Base-by-base conservation (phyloP, 1,284 basidiomycete species). In the Gomphus bonarii region DNA sequence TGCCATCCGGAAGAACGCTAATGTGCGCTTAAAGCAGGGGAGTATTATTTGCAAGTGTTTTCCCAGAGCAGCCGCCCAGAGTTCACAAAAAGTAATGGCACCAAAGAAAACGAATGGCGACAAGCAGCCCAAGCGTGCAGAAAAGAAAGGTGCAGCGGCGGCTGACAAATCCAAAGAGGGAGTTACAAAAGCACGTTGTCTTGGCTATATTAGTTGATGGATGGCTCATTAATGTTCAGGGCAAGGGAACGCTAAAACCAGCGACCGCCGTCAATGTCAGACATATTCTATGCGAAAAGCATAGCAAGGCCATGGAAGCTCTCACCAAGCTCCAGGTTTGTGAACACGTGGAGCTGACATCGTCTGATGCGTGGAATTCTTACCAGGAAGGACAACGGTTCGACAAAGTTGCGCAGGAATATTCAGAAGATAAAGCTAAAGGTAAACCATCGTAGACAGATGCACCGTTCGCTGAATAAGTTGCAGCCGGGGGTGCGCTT, bases 361-460 rank as follows among this genome's bases (percentile, higher is more conserved):
- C 28, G 7, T 18, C 36, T 25, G n/a, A 22, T 18, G 9, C 7
- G 3, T 18, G 14, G 30, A 54, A 28, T 3, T 36, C 40, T 10
- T 54, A 54, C 53, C 65, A 88, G 82, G 81, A 78, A 58, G 88
- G 88, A 4, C 78, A 84, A 62, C 70, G 82, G 9, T 91, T 90
- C 65, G 85, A 91, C 70, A 90, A 88, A 69, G 87, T 91, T 31
- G 89, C 90, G 1, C 83, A 89, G 62, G 88, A 90, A 62, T 90
- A 86, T 63, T 89, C 87, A 1, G 89, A 91, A 68, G 89, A 92
- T 71, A 92, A 92, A 68, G 90, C 90, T 3, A 90, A 91, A 77
- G 79, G 88, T 84, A 59, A 42, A 69, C 18, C 33, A n/a, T 42
- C 12, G 22, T 54, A 44, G 38, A 58, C 31, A 1, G 22, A 35